Evolutionary conservation across 2,329 filamentous ascomycete species (phyloP).

Genomic region (Rugonectria rugulosa): DNA sequence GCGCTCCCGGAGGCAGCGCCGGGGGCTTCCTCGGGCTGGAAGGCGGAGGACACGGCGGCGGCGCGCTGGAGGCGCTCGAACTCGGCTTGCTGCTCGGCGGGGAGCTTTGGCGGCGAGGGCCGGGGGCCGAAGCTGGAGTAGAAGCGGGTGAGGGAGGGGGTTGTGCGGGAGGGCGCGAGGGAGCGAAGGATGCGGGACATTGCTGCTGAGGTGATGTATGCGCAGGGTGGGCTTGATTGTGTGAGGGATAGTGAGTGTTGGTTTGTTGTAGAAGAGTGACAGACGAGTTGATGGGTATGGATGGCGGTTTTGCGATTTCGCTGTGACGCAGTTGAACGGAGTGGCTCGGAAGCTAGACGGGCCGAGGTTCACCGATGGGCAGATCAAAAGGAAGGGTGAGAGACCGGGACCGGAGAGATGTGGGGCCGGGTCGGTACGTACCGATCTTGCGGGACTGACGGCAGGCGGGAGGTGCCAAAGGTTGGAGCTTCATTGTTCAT

Average conservation of each 20-base stretch:
- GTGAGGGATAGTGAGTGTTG: not conserved
- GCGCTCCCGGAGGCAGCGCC: not conserved
- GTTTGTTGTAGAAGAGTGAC: not conserved
- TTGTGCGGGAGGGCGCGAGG: constrained; percentile 21
- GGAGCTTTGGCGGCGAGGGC: constrained; percentile 84
- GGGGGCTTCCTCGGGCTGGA: constrained; percentile 43
- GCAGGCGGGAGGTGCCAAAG: no score
- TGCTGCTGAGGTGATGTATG: not conserved
- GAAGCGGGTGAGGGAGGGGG: constrained; percentile 36
- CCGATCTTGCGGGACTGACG: not conserved
- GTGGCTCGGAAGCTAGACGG: constrained; percentile 13
- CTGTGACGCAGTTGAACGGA: constrained; percentile 13
- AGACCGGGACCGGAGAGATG: not conserved
- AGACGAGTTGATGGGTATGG: not conserved
- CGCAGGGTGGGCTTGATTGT: not conserved
- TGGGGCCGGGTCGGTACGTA: constrained; percentile 5
- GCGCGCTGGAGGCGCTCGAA: constrained; percentile 85
- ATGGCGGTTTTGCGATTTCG: not conserved
- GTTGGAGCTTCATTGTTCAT: no score
- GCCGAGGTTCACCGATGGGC: constrained; percentile 7
- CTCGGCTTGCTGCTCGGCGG: constrained; percentile 86
- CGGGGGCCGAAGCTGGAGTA: constrained; percentile 56
- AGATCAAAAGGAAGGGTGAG: not conserved
- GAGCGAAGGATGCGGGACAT: constrained; percentile 34
- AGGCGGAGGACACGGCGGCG: constrained; percentile 55